Evolutionary conservation across 176 grass and related monocot species (phyloP), one percentile per base, ranked within the genome.

Genomic region (Lolium perenne): DNA sequence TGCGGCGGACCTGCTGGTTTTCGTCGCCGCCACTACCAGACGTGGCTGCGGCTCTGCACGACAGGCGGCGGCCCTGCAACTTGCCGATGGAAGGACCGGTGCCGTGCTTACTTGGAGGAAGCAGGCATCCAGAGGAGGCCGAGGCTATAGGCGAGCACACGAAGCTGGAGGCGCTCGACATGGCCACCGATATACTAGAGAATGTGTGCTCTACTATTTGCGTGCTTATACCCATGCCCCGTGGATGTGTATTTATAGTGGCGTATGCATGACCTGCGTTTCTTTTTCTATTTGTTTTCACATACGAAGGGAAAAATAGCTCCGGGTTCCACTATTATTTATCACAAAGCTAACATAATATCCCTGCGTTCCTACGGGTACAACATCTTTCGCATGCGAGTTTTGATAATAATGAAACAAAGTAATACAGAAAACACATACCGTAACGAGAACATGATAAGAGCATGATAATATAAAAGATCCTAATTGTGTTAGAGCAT

Each of bases 11-110:
- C 25, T 0, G 3, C 25, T 0, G 3, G 15, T 70, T 6, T 18
- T 43, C 67, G 17, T 70, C 38, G 17, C 16, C 35, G 61, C 5
- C 62, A 17, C 0, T 63, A 2, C 22, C 22, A 3, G 22, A 12
- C 1, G 67, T 53, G 6, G 71, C 25, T 21, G 50, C 43, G n/a
- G 84, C 66, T 57, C 74, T 87, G 92, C 92, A 92, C 60, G 57
- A 56, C 80, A 92, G 51, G 17, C 26, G 63, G 45, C 65, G 14
- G 65, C 65, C 29, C 11, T 1, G 2, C 15, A 15, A 13, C 15
- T 68, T 68, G 65, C 15, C 32, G 2, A 68, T 68, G 57, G 56
- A 58, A 18, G 56, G 56, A 58, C 18, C 56, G 56, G 57, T n/a
- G 57, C 20, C 3, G 57, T 21, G 57, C 2, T 22, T 60, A 60